Evolutionary conservation across 2,329 filamentous ascomycete species (phyloP).

Genomic region (Pseudogymnoascus destructans): DNA sequence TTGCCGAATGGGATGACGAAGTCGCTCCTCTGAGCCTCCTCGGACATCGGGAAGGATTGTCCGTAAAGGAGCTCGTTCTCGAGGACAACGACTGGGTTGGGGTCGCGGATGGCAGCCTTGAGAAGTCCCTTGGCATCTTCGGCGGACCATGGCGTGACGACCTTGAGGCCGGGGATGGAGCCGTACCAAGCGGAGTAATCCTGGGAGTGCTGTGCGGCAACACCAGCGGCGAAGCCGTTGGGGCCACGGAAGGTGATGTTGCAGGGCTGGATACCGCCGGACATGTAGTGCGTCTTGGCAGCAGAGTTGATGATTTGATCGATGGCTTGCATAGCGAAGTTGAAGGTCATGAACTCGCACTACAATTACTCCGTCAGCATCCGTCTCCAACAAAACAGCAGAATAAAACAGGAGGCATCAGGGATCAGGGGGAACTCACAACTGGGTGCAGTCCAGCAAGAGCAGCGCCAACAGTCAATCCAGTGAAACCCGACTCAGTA

Average conservation of each 20-base stretch:
- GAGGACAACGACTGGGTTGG: constrained; percentile 86
- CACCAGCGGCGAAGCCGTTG: constrained; percentile 94
- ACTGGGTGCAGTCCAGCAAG: constrained; percentile 89
- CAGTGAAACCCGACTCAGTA: constrained; percentile 90
- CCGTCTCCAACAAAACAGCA: background rate
- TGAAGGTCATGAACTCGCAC: constrained; percentile 99
- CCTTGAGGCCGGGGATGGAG: constrained; percentile 93
- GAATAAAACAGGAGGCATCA: background rate
- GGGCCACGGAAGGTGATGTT: constrained; percentile 99
- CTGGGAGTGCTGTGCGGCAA: constrained; percentile 95
- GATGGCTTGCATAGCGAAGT: constrained; percentile 99
- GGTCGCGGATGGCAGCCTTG: constrained; percentile 95
- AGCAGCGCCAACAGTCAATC: constrained; percentile 87
- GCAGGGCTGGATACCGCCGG: constrained; percentile 96
- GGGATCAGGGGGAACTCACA: constrained; percentile 42
- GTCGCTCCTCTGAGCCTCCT: constrained; percentile 88
- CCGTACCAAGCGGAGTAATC: constrained; percentile 99
- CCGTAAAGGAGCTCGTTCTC: constrained; percentile 90
- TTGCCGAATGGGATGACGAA: constrained; percentile 97
- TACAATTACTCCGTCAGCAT: constrained; percentile 27
- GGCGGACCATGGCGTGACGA: constrained; percentile 88
- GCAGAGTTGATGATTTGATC: constrained; percentile 99
- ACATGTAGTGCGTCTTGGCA: constrained; percentile 99
- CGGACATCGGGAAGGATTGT: constrained; percentile 91
- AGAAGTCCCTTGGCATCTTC: constrained; percentile 97